These are phyloP conservation scores for Arthrobotrys conoides DNA, from an alignment of 2,329 filamentous ascomycete species.

Conservation along the genomic window DNA sequence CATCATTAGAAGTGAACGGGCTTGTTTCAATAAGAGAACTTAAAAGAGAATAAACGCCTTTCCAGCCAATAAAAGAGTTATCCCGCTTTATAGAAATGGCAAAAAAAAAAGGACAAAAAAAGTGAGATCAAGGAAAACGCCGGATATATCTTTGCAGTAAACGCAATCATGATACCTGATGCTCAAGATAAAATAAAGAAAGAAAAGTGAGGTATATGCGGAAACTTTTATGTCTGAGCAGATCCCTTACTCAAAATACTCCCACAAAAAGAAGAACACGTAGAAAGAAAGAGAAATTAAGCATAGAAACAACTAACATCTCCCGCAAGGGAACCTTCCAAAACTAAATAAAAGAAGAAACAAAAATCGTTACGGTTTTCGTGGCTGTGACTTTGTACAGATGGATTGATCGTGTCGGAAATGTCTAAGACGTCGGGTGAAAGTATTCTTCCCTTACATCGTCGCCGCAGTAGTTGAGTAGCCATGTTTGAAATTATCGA, in stretches of 20 bases:
- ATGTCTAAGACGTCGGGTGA: background rate
- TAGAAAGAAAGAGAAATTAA: slow-evolving; percentile 13
- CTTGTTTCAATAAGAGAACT: slow-evolving; percentile 12
- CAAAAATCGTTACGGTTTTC: slow-evolving; percentile 21
- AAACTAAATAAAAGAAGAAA: background rate
- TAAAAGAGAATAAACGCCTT: slow-evolving; percentile 22
- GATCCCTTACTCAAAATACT: slow-evolving; percentile 43
- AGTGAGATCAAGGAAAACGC: slow-evolving; percentile 39
- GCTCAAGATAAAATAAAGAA: slow-evolving; percentile 34
- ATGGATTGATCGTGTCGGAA: slow-evolving; percentile 4
- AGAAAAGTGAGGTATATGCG: slow-evolving; percentile 48
- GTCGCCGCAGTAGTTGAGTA: slow-evolving; percentile 51
- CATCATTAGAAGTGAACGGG: slow-evolving; percentile 38
- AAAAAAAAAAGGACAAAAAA: slow-evolving; percentile 10
- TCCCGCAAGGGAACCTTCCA: background rate
- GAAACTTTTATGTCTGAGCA: slow-evolving; percentile 58
- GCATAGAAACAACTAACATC: background rate
- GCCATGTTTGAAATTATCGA: slow-evolving; percentile 65
- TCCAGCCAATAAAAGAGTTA: slow-evolving; percentile 30
- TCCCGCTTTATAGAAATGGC: slow-evolving; percentile 27
- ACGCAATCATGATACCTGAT: slow-evolving; percentile 60
- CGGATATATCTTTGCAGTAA: slow-evolving; percentile 56
- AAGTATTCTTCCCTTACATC: slow-evolving; percentile 21
- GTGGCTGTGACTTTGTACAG: slow-evolving; percentile 41
- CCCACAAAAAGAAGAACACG: slow-evolving; percentile 34